Percentiles rank a stretch among this genome's conserved stretches.
Conservation (phyloP, 2,329 filamentous ascomycete genomes). For the Aspergillus luchuensis region DNA sequence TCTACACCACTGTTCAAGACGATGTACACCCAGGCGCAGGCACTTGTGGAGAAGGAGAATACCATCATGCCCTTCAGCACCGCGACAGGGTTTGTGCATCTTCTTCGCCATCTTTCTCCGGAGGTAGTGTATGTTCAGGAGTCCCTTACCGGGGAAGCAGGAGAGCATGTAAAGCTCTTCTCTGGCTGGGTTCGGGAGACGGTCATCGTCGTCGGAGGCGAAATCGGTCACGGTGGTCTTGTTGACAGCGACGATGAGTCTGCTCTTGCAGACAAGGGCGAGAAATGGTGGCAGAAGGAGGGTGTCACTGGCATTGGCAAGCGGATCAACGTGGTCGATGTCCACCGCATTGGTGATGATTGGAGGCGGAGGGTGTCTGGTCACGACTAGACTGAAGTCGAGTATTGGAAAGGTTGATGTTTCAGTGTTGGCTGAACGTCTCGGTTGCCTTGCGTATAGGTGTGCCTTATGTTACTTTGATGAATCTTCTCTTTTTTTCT, state of each 20-base stretch:
- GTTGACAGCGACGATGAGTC: slow-evolving; percentile 73
- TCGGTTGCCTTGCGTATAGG: not conserved
- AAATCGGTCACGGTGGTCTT: slow-evolving; percentile 68
- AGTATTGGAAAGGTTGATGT: not conserved
- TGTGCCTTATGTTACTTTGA: slow-evolving; percentile 12
- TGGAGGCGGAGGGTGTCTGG: slow-evolving; percentile 79
- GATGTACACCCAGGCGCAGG: slow-evolving; percentile 75
- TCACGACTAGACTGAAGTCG: slow-evolving; percentile 44
- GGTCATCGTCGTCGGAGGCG: slow-evolving; percentile 61
- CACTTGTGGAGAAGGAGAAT: slow-evolving; percentile 78
- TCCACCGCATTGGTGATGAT: slow-evolving; percentile 77
- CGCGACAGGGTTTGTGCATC: slow-evolving; percentile 77
- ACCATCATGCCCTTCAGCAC: slow-evolving; percentile 90
- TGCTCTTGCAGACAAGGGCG: slow-evolving; percentile 39
- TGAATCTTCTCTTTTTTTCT: slow-evolving; percentile 14
- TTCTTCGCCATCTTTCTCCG: slow-evolving; percentile 81
- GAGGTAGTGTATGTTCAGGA: slow-evolving; percentile 88
- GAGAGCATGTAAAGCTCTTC: slow-evolving; percentile 70
- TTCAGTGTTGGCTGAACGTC: not conserved
- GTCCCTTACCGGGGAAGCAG: slow-evolving; percentile 74
- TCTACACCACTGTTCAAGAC: slow-evolving; percentile 70
- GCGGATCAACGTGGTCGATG: slow-evolving; percentile 85
- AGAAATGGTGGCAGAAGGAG: slow-evolving; percentile 65
- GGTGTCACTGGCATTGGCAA: slow-evolving; percentile 84
- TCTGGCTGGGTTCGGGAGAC: slow-evolving; percentile 63